Evolutionary conservation across 495 filamentous ascomycete species (phyloP).

Genomic region (Bryoglossum gracile): DNA sequence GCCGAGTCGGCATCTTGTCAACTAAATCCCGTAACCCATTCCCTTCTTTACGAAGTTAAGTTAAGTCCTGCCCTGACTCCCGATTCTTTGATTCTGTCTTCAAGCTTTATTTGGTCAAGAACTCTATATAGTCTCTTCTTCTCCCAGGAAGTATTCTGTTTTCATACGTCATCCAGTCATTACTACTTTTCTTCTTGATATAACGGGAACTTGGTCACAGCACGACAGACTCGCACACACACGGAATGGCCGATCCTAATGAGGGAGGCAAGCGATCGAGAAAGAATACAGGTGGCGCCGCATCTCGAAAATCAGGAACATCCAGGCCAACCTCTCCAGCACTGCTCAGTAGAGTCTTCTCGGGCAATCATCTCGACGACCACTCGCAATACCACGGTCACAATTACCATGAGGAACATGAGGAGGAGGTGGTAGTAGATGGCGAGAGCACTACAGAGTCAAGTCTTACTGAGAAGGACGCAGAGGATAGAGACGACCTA

Average conservation of each 20-base stretch:
- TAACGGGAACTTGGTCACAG: no score
- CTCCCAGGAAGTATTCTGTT: background rate
- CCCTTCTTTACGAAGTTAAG: no score
- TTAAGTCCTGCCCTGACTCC: no score
- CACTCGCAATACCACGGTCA: conserved; percentile 10
- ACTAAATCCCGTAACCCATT: no score
- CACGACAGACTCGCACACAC: background rate
- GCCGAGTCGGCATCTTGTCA: no score
- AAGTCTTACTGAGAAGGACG: conserved; percentile 5
- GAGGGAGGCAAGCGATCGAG: conserved; percentile 2
- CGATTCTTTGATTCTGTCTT: no score
- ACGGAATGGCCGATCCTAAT: background rate
- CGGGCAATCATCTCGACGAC: conserved; percentile 16
- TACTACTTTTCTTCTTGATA: background rate
- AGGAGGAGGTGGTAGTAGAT: background rate
- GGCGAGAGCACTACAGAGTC: background rate
- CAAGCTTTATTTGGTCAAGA: no score
- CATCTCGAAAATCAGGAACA: conserved; percentile 1
- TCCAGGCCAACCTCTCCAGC: conserved; percentile 3
- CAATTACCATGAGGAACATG: background rate
- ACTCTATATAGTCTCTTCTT: no score
- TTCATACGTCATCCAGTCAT: background rate
- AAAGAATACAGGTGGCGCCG: conserved; percentile 8
- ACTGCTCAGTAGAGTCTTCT: conserved; percentile 5
- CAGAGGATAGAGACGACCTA: background rate